These are phyloP conservation scores for Irpex rosettiformis DNA, from an alignment of 1,284 basidiomycete species.

Conservation along the genomic window DNA sequence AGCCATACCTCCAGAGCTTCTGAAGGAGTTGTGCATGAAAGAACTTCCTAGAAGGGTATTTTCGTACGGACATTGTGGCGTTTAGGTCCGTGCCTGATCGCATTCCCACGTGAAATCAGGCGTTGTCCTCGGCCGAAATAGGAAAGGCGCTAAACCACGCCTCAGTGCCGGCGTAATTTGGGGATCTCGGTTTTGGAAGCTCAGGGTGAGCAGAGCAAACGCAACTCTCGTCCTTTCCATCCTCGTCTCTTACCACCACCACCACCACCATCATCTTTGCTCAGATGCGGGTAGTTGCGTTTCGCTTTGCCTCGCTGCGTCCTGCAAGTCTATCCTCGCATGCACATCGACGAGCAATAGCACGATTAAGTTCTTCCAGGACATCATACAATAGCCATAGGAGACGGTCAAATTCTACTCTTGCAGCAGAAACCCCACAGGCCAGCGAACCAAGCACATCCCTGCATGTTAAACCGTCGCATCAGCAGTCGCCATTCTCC, in stretches of 20 bases:
- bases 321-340: neutral
- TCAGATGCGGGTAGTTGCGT: neutral
- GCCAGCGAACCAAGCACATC: slow-evolving; percentile 1
- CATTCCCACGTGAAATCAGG: neutral
- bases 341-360: slow-evolving; percentile 10
- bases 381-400: slow-evolving; percentile 1
- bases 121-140: neutral
- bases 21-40: neutral
- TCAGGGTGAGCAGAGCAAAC: neutral
- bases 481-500: neutral
- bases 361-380: slow-evolving; percentile 8
- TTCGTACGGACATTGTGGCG: neutral
- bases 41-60: neutral
- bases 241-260: neutral
- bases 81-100: neutral
- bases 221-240: neutral
- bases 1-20: no score
- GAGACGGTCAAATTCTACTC: slow-evolving; percentile 10
- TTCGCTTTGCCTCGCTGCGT: neutral
- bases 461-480: slow-evolving; percentile 1
- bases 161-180: neutral
- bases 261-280: neutral
- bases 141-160: neutral
- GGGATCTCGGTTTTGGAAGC: neutral
- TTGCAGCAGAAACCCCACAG: slow-evolving; percentile 1